Evolutionary conservation across 306 rosid genomes (phyloP).

Genomic region (Acacia acuminata): DNA sequence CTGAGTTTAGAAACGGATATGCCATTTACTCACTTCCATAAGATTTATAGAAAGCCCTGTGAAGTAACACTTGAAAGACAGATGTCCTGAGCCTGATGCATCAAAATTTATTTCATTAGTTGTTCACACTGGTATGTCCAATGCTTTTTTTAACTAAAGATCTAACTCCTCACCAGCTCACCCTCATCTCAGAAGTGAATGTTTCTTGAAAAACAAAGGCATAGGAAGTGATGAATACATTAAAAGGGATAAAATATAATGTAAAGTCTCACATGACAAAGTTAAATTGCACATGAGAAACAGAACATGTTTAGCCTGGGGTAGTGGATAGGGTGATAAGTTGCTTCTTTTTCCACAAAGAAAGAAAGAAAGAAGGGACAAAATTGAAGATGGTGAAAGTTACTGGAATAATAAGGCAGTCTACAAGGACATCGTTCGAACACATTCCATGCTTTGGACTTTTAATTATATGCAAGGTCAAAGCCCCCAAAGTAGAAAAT

Average conservation of each 20-base stretch:
- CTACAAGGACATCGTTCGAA: neutral
- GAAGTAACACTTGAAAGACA: conserved; percentile 2
- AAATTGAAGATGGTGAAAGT: neutral
- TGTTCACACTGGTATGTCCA: neutral
- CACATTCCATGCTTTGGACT: neutral
- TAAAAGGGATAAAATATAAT: neutral
- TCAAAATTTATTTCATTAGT: neutral
- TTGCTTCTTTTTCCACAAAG: neutral
- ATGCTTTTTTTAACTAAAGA: neutral
- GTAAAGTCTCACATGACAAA: neutral
- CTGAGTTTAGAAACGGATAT: conserved; percentile 3
- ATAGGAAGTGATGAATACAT: neutral
- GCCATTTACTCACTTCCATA: too few species aligned
- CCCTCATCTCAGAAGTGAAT: neutral
- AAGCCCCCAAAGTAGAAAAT: neutral
- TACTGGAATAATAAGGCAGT: neutral
- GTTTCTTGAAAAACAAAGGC: neutral
- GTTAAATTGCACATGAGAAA: neutral
- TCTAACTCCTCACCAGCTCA: neutral
- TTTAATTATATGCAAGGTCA: neutral
- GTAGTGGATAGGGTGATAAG: neutral
- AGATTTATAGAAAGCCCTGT: conserved; percentile 12
- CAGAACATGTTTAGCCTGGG: neutral
- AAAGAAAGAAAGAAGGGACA: neutral
- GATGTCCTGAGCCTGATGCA: neutral